phyloP scores from a whole-genome alignment of 192 early-diverging fungal genomes.

The Chytriomyces confervae region DNA sequence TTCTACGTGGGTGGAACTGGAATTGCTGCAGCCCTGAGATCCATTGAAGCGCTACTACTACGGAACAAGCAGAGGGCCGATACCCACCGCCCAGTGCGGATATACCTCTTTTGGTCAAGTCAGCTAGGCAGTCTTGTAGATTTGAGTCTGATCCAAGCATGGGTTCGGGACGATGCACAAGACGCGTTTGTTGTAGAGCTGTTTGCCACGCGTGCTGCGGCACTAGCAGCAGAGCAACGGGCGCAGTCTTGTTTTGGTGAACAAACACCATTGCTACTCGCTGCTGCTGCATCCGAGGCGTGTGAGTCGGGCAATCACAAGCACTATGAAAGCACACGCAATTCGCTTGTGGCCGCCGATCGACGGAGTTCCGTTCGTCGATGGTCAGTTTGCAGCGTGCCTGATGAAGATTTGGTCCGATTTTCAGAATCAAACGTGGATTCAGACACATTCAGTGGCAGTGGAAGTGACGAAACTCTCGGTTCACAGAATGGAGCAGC shows the following conservation, averaged over 20 bases:
- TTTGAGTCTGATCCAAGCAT: neutral
- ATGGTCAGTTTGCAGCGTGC: neutral
- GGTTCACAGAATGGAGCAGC: neutral
- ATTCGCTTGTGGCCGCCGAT: neutral
- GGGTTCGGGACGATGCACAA: neutral
- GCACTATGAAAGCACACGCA: neutral
- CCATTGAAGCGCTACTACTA: neutral
- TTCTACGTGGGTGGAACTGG: slow-evolving; percentile 37
- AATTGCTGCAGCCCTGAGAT: slow-evolving; percentile 1
- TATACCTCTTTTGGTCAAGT: neutral
- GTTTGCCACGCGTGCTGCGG: neutral
- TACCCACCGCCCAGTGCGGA: neutral
- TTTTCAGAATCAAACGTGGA: neutral
- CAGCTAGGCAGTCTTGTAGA: neutral
- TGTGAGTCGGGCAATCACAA: too few species aligned
- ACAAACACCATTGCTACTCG: neutral
- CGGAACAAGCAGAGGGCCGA: neutral
- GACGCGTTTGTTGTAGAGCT: neutral
- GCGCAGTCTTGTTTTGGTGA: neutral
- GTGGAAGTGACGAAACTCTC: neutral
- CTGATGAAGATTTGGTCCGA: neutral
- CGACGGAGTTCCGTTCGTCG: neutral
- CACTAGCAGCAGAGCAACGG: neutral
- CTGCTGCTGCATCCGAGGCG: neutral
- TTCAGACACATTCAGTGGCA: neutral